Evolutionary conservation across 1,284 basidiomycete species (phyloP).

Genomic region (Trametes sp.): DNA sequence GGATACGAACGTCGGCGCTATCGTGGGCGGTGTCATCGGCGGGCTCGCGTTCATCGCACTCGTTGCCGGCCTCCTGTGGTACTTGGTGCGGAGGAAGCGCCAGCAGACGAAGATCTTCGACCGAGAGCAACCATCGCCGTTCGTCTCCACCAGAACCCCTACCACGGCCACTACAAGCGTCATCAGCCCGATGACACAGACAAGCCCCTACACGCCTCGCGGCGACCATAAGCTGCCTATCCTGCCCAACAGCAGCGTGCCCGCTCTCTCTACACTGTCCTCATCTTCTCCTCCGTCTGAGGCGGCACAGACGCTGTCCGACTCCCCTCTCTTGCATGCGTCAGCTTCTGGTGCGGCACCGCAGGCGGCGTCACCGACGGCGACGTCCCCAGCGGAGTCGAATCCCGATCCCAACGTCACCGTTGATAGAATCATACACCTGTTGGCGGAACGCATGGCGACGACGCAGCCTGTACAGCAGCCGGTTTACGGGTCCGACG

Average conservation of each 20-base stretch:
- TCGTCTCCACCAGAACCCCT: too few species aligned
- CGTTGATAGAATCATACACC: conserved; percentile 34
- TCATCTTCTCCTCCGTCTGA: background rate
- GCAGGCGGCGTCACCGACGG: background rate
- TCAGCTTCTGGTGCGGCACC: background rate
- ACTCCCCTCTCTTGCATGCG: background rate
- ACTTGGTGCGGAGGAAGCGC: conserved; percentile 6
- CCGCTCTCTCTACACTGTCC: background rate
- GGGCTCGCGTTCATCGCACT: conserved; percentile 21
- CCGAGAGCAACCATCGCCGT: conserved; percentile 4
- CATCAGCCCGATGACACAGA: background rate
- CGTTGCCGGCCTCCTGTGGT: conserved; percentile 19
- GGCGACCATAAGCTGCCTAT: background rate
- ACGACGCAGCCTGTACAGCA: background rate
- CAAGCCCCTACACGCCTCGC: background rate
- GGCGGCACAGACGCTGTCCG: background rate
- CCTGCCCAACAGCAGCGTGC: background rate
- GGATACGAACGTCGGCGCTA: conserved; percentile 18
- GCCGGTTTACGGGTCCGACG: background rate
- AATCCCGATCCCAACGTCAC: conserved; percentile 1
- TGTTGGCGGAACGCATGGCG: conserved; percentile 35
- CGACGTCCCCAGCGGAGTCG: conserved; percentile 3
- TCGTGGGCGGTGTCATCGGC: conserved; percentile 22
- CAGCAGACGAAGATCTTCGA: background rate
- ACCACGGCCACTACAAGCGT: background rate